Conservation (phyloP, 1,139 yeast genomes). For the Pichia sp. region DNA sequence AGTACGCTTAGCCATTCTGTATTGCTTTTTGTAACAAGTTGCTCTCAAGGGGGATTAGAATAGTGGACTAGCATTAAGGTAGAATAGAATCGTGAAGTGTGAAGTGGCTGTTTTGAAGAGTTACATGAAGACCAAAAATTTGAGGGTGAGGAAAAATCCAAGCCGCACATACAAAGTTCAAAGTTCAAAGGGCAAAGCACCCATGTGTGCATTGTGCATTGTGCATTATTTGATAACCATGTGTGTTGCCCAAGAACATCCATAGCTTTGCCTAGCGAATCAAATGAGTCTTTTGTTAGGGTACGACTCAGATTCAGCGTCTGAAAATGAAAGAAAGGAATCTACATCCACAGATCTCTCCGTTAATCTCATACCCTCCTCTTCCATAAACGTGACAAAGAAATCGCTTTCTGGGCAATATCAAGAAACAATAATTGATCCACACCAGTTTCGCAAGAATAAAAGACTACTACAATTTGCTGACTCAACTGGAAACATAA, state of each 20-base stretch:
- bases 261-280: too few species aligned
- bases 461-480: conserved; percentile 27
- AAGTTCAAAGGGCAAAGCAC: too few species aligned
- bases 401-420: conserved; percentile 32
- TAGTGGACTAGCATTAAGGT: too few species aligned
- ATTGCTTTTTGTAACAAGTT: not conserved
- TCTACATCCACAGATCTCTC: not conserved
- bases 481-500: conserved; percentile 6
- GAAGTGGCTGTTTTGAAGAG: too few species aligned
- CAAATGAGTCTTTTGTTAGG: conserved; percentile 8
- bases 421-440: conserved; percentile 34
- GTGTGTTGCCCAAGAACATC: too few species aligned
- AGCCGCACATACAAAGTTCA: too few species aligned
- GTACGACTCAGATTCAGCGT: conserved; percentile 10
- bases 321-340: not conserved
- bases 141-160: too few species aligned
- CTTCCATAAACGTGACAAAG: conserved; percentile 4
- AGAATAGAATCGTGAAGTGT: too few species aligned
- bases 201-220: too few species aligned
- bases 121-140: too few species aligned
- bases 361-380: not conserved
- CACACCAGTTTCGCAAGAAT: conserved; percentile 34
- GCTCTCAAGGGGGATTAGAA: conserved; percentile 1
- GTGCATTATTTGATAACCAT: too few species aligned
- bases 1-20: conserved; percentile 46